phyloP scores from a whole-genome alignment of 306 rosid genomes.

The Quercus parvula region DNA sequence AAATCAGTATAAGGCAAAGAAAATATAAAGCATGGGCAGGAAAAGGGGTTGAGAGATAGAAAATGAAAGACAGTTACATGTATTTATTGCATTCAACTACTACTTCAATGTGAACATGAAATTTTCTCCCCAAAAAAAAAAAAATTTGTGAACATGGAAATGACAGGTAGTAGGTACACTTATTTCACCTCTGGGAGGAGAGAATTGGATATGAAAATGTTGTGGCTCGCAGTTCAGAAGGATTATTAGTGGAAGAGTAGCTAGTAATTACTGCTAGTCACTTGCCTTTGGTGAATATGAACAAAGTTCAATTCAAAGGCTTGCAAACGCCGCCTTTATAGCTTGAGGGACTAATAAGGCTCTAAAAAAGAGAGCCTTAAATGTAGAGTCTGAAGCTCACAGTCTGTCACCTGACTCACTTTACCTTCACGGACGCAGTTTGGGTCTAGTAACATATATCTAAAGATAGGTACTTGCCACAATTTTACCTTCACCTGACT shows the following conservation, averaged over 20 bases:
- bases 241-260: neutral
- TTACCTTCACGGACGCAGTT: no score
- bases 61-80: neutral
- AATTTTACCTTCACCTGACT: no score
- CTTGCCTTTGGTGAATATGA: neutral
- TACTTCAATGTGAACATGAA: neutral
- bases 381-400: no score
- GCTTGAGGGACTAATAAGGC: no score
- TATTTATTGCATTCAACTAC: slow-evolving; percentile 39
- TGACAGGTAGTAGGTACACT: neutral
- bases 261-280: neutral
- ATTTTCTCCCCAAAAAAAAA: no score
- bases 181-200: slow-evolving; percentile 4
- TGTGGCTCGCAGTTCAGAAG: slow-evolving; percentile 18
- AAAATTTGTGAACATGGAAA: no score
- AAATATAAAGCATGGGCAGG: neutral
- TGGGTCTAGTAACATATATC: accelerated
- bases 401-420: no score
- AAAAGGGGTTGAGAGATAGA: slow-evolving; percentile 12
- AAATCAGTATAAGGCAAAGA: neutral
- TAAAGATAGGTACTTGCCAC: accelerated
- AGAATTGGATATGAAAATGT: neutral
- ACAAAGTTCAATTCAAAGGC: neutral
- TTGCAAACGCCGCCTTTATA: no score
- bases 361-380: no score